Conservation (phyloP, 257 asterid genomes). For the Jasminum sambac region DNA sequence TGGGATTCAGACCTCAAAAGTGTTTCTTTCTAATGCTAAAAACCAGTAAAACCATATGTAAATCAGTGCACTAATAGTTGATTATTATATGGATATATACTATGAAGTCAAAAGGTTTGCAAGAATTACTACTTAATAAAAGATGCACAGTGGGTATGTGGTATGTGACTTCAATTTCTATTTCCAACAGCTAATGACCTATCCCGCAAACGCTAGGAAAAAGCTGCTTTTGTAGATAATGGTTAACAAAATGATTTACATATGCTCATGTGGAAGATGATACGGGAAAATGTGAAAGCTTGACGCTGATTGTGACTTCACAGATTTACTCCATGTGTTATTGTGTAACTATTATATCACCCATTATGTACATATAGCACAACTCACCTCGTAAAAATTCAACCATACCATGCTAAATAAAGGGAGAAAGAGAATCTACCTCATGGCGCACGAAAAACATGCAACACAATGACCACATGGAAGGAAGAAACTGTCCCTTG, state of each 20-base stretch:
- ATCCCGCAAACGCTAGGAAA: no score
- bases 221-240: no score
- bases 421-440: constrained; percentile 37
- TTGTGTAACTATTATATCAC: no score
- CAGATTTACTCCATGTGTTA: no score
- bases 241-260: no score
- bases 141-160: neutral
- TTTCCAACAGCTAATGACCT: neutral
- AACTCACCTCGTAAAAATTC: neutral
- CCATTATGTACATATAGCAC: no score
- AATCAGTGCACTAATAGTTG: no score
- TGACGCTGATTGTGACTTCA: no score
- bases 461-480: constrained; percentile 91
- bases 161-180: neutral
- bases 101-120: neutral
- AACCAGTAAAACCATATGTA: neutral
- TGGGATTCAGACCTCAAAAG: no score
- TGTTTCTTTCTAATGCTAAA: neutral
- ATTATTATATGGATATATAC: neutral
- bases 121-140: neutral
- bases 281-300: no score
- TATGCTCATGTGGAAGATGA: no score
- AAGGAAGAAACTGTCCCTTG: constrained; percentile 73
- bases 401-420: constrained; percentile 11
- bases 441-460: constrained; percentile 77